Base-by-base conservation (phyloP, 495 filamentous ascomycete genomes). In the Symbiotaphrina buchneri region DNA sequence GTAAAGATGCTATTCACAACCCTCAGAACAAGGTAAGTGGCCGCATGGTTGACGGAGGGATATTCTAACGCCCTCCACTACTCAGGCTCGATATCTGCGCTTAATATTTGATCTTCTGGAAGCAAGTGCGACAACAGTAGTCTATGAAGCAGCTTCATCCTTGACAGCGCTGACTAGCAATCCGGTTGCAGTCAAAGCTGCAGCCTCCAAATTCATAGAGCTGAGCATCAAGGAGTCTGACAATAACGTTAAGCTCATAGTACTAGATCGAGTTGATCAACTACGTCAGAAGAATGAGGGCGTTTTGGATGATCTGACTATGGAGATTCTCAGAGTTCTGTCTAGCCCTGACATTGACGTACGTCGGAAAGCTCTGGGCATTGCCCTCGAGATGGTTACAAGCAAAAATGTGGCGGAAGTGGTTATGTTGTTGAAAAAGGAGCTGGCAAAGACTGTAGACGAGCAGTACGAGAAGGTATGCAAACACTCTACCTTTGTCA, bases 371-470 rank as follows among this genome's bases (percentile, higher is more conserved):
- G 80, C 87, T 21, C 68, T 99, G 14, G 61, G 64, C 27, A 80
- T 99, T 43, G 87, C 83, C 6, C 53, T 99, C 52, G 84, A 94
- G 40, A 94, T 99, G 87, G 80, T 95, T 8, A 84, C 83, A 0
- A 92, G 82, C 67, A 92, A 91, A 61, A 99, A 99, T 40, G 85
- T 99, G 4, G 87, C 95, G 47, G 90, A 95, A 43, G 90, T 95
- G 13, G 78, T 95, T 17, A 68, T 93, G 51, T 64, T 99, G 1
- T 62, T 99, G 19, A 95, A 95, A 56, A 95, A 94, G 47, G 90
- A 99, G 52, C 70, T 99, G 26, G 70, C 79, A 24, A 95, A 94
- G 63, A 95, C 90, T 0, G 77, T 95, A 21, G 85, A 99, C 49
- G 85, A 95, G 54, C 80, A 93, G 48, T 94, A 93, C 55, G 90